phyloP scores from a whole-genome alignment of 1,284 basidiomycete genomes.

The Meira nashicola region DNA sequence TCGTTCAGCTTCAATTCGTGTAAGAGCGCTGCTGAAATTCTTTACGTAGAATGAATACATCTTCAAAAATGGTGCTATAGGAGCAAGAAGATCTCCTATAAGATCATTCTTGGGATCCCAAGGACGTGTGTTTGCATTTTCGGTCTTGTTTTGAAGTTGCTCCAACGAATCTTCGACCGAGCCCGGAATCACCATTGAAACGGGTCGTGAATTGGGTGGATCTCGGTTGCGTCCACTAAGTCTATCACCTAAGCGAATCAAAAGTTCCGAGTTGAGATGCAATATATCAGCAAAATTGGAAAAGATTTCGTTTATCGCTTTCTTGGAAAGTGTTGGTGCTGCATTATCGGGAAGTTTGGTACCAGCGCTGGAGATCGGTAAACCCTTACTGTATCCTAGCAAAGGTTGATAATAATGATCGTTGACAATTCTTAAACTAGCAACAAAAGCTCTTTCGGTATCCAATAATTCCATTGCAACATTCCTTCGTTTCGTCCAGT shows the following conservation, averaged over 20 bases:
- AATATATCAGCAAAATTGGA: conserved; percentile 86
- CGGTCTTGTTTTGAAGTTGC: neutral
- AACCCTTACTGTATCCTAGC: conserved; percentile 21
- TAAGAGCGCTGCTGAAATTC: conserved; percentile 47
- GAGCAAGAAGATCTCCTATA: conserved; percentile 47
- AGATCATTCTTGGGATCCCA: conserved; percentile 40
- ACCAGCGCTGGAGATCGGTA: neutral
- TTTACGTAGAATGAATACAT: conserved; percentile 52
- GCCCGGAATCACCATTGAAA: neutral
- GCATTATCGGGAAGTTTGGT: conserved; percentile 26
- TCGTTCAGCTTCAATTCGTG: conserved; percentile 45
- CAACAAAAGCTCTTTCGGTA: conserved; percentile 45
- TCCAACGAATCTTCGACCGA: neutral
- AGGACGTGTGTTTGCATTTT: neutral
- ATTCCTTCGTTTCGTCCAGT: conserved; percentile 13
- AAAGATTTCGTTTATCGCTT: conserved; percentile 70
- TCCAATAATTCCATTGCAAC: conserved; percentile 39
- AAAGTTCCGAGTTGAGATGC: conserved; percentile 77
- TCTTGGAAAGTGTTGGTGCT: conserved; percentile 65
- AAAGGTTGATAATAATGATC: conserved; percentile 46
- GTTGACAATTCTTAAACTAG: conserved; percentile 37
- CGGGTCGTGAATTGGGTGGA: neutral
- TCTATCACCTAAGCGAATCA: conserved; percentile 59
- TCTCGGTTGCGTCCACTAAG: conserved; percentile 48
- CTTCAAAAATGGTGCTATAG: conserved; percentile 51